These are phyloP conservation scores for Hymenoscyphus fructigenus DNA, from an alignment of 2,329 filamentous ascomycete genomes.

Conservation along the genomic window DNA sequence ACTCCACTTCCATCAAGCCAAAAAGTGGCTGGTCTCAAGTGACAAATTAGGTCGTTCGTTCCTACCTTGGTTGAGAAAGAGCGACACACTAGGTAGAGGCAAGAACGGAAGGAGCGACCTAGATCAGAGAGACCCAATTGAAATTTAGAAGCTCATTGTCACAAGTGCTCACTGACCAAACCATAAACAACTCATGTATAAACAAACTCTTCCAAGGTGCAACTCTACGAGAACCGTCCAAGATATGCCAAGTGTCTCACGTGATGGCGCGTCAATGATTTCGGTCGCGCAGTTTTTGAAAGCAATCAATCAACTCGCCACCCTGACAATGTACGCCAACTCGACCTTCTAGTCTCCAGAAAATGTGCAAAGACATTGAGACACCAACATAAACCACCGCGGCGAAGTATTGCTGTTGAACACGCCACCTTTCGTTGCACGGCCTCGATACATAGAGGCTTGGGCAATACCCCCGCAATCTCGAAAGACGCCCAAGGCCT, in stretches of 20 bases:
- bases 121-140: too few species aligned
- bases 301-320: background rate
- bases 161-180: too few species aligned
- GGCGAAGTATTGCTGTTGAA: background rate
- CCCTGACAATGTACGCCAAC: background rate
- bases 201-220: too few species aligned
- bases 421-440: background rate
- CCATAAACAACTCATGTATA: too few species aligned
- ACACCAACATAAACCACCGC: background rate
- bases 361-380: background rate
- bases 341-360: background rate
- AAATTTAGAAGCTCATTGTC: too few species aligned
- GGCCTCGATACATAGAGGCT: background rate
- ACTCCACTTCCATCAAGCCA: too few species aligned
- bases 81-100: too few species aligned
- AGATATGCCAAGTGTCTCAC: background rate
- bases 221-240: too few species aligned
- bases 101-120: too few species aligned
- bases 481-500: background rate
- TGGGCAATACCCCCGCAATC: background rate
- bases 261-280: background rate
- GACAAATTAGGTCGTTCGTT: too few species aligned
- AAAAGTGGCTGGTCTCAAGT: too few species aligned
- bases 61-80: too few species aligned
- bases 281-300: background rate